A percentile compares a stretch with the other conserved stretches of the same genome.
These are phyloP conservation scores for Amoebophrya sp. DNA, from an alignment of 169 alveolate species.

Conservation along the genomic window DNA sequence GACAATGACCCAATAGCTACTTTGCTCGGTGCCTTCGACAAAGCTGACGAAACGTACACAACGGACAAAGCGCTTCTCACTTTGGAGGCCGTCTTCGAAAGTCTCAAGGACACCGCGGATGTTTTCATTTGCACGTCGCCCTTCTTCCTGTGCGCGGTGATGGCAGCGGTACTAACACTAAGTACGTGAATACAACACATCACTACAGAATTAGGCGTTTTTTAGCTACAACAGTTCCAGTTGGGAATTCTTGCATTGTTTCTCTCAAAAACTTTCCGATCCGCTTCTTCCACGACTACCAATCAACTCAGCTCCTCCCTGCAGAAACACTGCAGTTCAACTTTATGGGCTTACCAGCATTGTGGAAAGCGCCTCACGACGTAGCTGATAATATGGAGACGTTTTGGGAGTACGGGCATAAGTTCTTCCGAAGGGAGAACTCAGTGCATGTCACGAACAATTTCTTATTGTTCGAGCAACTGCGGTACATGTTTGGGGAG, in stretches of 20 bases:
- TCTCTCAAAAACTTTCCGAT: no score
- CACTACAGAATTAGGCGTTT: no score
- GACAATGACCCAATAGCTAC: neutral
- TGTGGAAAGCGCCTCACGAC: conserved; percentile 18
- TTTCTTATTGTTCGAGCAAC: neutral
- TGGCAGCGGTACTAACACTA: neutral
- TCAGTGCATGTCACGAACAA: neutral
- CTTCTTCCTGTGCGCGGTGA: conserved; percentile 6
- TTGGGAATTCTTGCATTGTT: no score
- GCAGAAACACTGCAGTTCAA: neutral
- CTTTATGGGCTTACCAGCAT: neutral
- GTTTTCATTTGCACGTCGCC: conserved; percentile 7
- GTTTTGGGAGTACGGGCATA: neutral
- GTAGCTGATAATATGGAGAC: neutral
- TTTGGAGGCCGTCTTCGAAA: neutral
- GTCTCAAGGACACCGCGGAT: neutral
- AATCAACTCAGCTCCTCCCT: no score
- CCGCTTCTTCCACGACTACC: no score
- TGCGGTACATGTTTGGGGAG: neutral
- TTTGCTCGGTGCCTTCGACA: neutral
- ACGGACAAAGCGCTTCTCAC: neutral
- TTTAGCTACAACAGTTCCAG: no score
- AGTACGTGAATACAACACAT: no score
- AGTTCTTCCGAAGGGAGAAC: neutral
- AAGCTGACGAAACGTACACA: neutral